Conservation (phyloP, 306 rosid species). For the Ochetophila trinervis region DNA sequence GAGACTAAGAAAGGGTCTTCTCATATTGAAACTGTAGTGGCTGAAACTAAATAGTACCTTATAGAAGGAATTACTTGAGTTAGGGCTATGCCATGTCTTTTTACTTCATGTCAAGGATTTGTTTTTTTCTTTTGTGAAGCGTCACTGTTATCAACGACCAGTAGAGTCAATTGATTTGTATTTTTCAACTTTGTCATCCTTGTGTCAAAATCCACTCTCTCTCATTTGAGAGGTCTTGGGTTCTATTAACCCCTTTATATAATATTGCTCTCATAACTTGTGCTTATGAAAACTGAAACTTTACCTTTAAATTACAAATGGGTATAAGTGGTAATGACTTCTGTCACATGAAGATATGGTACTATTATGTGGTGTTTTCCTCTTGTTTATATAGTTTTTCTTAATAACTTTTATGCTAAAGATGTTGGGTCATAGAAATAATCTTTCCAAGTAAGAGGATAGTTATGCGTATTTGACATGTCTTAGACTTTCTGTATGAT, state of each 20-base stretch:
- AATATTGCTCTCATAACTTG: too few relatives aligned
- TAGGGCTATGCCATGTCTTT: neutral
- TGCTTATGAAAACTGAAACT: too few relatives aligned
- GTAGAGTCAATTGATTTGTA: neutral
- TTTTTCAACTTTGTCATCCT: neutral
- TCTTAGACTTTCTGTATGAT: neutral
- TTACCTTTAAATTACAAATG: constrained; percentile 1
- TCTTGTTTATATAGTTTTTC: neutral
- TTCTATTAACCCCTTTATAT: too few relatives aligned
- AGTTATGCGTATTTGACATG: constrained; percentile 2
- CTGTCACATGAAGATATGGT: neutral
- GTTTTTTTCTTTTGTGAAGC: neutral
- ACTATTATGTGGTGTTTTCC: constrained; percentile 8
- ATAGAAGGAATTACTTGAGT: neutral
- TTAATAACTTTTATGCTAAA: neutral
- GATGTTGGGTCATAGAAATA: neutral
- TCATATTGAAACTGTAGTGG: neutral
- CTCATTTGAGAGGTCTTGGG: too few relatives aligned
- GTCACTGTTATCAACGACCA: neutral
- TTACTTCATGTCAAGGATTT: neutral
- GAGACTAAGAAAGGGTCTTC: constrained; percentile 2
- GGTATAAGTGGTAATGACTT: neutral
- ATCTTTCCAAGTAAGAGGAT: constrained; percentile 1
- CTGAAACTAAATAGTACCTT: neutral
- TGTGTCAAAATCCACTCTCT: too few relatives aligned